Evolutionary conservation across 768 basidiomycete species (phyloP), one percentile per base, ranked within the genome.

Genomic region (Mycena venus): DNA sequence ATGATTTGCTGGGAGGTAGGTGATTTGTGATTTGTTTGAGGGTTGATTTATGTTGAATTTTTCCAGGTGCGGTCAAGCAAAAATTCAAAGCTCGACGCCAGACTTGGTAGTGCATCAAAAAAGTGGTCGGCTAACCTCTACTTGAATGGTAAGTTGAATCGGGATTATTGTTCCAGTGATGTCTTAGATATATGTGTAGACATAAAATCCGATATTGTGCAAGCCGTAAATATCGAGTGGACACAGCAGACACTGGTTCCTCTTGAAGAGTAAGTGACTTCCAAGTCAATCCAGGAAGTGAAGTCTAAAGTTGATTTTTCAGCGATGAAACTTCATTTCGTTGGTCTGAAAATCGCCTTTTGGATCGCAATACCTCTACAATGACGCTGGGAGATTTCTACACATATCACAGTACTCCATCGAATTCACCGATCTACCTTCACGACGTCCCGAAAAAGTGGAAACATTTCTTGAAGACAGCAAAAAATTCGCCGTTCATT

Each of bases 1-100:
- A 32, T 47, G 47, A 17, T 64, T n/a, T 64, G 63, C 31, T 64
- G 63, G 63, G 44, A 51, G 63, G 63, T 64, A 34, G 6, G 15
- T 64, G 10, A 9, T 34, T 23, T 23, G 17, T 51, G 10, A 9
- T 34, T 23, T 23, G 10, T 34, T 0, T 3, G 1, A 3, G 10
- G 21, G 9, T 6, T 2, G 4, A 44, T 32, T 11, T 34, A 51
- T 2, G 2, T 7, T 27, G n/a, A 23, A 36, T n/a, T 23, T 29
- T 14, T 31, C 29, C 23, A 64, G 63, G 63, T 51, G 12, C 44
- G 63, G 23, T 14, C 38, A 42, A 63, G 42, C 31, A 51, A 64
- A n/a, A 42, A 23, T 31, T 14, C 29, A 15, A 34, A 51, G 15
- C 25, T 62, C 23, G 42, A 44, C 5, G 12, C 40, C 61, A 31